These are phyloP conservation scores for Geoglossum cookeanum DNA, from an alignment of 2,329 filamentous ascomycete species.

Conservation along the genomic window DNA sequence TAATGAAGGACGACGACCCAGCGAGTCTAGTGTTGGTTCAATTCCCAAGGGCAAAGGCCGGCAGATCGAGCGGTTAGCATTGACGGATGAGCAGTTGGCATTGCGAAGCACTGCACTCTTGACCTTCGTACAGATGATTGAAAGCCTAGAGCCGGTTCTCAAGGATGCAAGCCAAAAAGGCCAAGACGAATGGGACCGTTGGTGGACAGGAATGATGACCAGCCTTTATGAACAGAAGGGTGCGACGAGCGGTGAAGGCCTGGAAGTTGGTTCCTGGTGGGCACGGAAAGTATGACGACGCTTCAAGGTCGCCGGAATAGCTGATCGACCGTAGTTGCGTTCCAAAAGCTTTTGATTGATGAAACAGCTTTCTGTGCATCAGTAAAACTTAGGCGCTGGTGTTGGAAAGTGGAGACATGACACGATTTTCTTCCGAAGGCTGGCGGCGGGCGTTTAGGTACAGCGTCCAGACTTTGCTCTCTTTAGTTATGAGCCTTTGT, in stretches of 20 bases:
- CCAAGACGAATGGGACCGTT: conserved; percentile 80
- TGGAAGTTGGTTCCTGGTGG: conserved; percentile 50
- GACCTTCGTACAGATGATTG: conserved; percentile 66
- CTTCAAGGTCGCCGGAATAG: conserved; percentile 3
- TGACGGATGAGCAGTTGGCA: conserved; percentile 51
- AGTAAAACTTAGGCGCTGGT: background rate
- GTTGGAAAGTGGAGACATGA: background rate
- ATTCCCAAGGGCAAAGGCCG: conserved; percentile 8
- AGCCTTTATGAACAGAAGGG: conserved; percentile 65
- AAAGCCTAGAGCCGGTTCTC: conserved; percentile 65
- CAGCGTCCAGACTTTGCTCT: conserved; percentile 5
- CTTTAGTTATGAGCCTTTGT: conserved; percentile 28
- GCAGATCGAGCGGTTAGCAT: conserved; percentile 24
- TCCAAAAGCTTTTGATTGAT: background rate
- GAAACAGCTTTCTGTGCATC: background rate
- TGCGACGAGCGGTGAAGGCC: conserved; percentile 65
- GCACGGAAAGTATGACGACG: conserved; percentile 20
- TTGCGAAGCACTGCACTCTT: conserved; percentile 62
- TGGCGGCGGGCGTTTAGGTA: background rate
- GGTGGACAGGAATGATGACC: conserved; percentile 73
- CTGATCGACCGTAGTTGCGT: background rate
- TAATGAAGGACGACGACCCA: conserved; percentile 19
- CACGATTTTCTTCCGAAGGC: background rate
- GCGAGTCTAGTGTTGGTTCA: conserved; percentile 12
- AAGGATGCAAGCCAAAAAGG: conserved; percentile 71